Percentiles rank a stretch among this genome's conserved stretches.
phyloP scores from a whole-genome alignment of 441 rosid species.

The Euphorbia corollata region DNA sequence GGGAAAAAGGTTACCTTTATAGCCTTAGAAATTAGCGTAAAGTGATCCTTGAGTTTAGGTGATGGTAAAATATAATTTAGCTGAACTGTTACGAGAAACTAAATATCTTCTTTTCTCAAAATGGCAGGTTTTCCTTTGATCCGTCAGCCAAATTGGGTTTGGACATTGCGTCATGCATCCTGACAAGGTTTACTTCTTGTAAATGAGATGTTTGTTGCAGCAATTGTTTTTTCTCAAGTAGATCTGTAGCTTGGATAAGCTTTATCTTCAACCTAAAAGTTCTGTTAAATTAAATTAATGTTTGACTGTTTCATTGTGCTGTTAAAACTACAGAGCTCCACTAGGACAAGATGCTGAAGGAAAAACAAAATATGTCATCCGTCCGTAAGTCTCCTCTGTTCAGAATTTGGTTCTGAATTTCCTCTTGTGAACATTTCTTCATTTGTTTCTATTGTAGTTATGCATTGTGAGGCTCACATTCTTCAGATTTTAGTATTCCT shows the following conservation, averaged over 20 bases:
- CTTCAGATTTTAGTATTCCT: not conserved
- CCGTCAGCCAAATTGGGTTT: slow-evolving; percentile 72
- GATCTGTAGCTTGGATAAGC: slow-evolving; percentile 7
- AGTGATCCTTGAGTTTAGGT: not conserved
- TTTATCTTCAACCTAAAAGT: not conserved
- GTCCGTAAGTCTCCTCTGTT: slow-evolving; percentile 66
- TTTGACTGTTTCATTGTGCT: slow-evolving; percentile 18
- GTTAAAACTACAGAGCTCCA: slow-evolving; percentile 64
- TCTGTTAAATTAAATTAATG: not conserved
- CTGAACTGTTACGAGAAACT: slow-evolving; percentile 7
- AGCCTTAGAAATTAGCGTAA: not conserved
- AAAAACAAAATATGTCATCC: slow-evolving; percentile 72
- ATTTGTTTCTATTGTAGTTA: not conserved
- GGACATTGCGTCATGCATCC: slow-evolving; percentile 80
- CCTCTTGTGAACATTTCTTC: not conserved
- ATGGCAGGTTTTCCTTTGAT: slow-evolving; percentile 80
- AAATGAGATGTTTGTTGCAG: not conserved
- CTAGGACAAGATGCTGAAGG: slow-evolving; percentile 76
- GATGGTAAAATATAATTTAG: not conserved
- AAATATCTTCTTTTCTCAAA: slow-evolving; percentile 19
- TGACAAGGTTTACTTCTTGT: slow-evolving; percentile 56
- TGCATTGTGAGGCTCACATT: not conserved
- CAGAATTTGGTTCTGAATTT: slow-evolving; percentile 10
- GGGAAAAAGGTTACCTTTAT: not conserved
- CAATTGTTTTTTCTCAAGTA: not conserved